Conservation (phyloP, 2,329 filamentous ascomycete species). For the Fusarium subglutinans region DNA sequence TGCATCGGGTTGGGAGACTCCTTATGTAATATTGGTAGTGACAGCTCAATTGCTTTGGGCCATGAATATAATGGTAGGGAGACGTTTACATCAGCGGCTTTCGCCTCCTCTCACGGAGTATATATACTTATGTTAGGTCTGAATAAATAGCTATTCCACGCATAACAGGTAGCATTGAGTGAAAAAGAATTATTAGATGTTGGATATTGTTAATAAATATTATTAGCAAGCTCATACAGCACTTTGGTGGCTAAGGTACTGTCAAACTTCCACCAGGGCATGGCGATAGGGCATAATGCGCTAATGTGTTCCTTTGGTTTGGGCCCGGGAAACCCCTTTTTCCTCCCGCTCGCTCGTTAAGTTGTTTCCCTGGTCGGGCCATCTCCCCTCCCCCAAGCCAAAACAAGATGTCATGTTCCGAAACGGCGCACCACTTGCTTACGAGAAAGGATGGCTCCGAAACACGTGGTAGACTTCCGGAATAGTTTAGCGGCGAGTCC, state of each 20-base stretch:
- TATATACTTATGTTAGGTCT: background rate
- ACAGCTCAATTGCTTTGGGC: background rate
- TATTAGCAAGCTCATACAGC: background rate
- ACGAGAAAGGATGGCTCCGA: conserved; percentile 27
- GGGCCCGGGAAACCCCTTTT: conserved; percentile 36
- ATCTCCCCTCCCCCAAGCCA: conserved; percentile 7
- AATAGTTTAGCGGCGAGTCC: conserved; percentile 41
- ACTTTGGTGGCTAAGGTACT: background rate
- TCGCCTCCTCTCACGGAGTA: background rate
- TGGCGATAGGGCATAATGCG: conserved; percentile 27
- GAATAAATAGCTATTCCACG: background rate
- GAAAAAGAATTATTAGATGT: background rate
- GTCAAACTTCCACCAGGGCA: conserved; percentile 2
- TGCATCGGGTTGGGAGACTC: background rate
- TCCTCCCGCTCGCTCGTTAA: conserved; percentile 26
- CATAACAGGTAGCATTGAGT: background rate
- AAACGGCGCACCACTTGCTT: conserved; percentile 26
- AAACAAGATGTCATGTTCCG: conserved; percentile 27
- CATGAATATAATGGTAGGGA: background rate
- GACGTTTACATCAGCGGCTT: background rate
- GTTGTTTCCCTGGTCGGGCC: conserved; percentile 23
- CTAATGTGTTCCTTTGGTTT: conserved; percentile 23
- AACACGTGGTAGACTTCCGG: conserved; percentile 44
- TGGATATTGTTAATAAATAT: background rate
- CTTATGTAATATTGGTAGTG: background rate